These are phyloP conservation scores for Trichoderma sp. DNA, from an alignment of 2,329 filamentous ascomycete genomes.

Conservation along the genomic window DNA sequence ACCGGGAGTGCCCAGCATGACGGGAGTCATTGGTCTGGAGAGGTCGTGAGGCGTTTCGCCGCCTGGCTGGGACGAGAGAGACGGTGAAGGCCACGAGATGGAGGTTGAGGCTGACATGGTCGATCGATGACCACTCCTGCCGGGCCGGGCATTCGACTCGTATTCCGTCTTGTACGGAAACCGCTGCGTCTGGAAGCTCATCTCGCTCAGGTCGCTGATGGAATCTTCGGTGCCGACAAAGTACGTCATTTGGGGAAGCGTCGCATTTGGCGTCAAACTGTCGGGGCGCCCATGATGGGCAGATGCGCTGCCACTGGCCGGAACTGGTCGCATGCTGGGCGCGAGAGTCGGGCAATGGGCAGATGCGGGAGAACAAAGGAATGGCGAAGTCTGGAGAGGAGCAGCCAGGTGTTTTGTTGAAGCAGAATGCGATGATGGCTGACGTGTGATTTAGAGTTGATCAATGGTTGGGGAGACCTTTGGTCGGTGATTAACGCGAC, in stretches of 20 bases:
- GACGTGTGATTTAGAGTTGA: conserved; percentile 8
- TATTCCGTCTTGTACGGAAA: neutral
- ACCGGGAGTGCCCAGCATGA: conserved; percentile 27
- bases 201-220: conserved; percentile 28
- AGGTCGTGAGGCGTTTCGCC: conserved; percentile 21
- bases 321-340: conserved; percentile 23
- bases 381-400: neutral
- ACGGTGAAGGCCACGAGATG: conserved; percentile 18
- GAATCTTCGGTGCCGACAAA: conserved; percentile 36
- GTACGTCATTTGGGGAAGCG: conserved; percentile 31
- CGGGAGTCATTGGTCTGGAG: conserved; percentile 30
- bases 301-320: conserved; percentile 18
- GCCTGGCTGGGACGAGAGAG: conserved; percentile 16
- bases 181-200: conserved; percentile 6
- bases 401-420: neutral
- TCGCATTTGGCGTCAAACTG: conserved; percentile 19
- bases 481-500: conserved; percentile 5
- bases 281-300: conserved; percentile 18
- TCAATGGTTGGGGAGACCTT: conserved; percentile 1
- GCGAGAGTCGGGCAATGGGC: neutral
- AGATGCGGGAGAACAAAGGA: neutral
- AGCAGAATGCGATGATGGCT: conserved; percentile 2
- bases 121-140: conserved; percentile 10
- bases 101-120: conserved; percentile 16
- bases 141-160: neutral